Evolutionary conservation across 768 basidiomycete species (phyloP).

Genomic region (Kondoa subrosea): DNA sequence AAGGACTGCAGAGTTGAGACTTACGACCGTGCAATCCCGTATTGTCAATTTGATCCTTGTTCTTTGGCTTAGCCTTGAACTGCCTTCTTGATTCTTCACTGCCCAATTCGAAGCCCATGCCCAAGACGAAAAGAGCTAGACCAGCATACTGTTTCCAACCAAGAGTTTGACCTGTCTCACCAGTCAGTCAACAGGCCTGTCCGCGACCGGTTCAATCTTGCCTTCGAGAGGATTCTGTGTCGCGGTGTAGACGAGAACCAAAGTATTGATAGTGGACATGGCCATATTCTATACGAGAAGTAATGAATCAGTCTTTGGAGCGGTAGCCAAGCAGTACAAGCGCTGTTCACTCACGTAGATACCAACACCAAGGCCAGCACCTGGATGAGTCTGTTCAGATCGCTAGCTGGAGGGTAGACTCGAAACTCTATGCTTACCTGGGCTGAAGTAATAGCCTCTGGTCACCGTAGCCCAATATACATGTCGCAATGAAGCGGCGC

Average conservation of each 20-base stretch:
- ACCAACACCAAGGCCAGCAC: slow-evolving; percentile 15
- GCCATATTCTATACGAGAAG: slow-evolving; percentile 6
- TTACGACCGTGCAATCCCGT: slow-evolving; percentile 8
- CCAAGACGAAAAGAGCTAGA: slow-evolving; percentile 19
- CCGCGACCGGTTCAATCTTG: no score
- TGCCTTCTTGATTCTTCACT: slow-evolving; percentile 19
- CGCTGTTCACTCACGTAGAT: slow-evolving; percentile 9
- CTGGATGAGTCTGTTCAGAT: no score
- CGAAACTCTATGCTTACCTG: no score
- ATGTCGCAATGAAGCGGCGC: slow-evolving; percentile 8
- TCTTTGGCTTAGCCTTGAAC: slow-evolving; percentile 24
- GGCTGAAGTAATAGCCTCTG: slow-evolving; percentile 14
- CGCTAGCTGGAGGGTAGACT: no score
- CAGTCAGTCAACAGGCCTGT: no score
- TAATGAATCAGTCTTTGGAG: no score
- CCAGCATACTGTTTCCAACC: slow-evolving; percentile 26
- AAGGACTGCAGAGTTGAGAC: not conserved
- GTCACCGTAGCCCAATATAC: slow-evolving; percentile 24
- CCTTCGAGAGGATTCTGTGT: slow-evolving; percentile 17
- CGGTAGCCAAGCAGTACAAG: not conserved
- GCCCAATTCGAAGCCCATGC: slow-evolving; percentile 20
- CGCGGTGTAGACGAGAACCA: slow-evolving; percentile 22
- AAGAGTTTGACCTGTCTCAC: slow-evolving; percentile 13
- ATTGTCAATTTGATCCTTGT: slow-evolving; percentile 21
- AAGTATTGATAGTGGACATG: slow-evolving; percentile 23